Percentiles rank a stretch among this genome's conserved stretches.
Conservation (phyloP, 345 rosid genomes). For the Limnanthes douglasii region DNA sequence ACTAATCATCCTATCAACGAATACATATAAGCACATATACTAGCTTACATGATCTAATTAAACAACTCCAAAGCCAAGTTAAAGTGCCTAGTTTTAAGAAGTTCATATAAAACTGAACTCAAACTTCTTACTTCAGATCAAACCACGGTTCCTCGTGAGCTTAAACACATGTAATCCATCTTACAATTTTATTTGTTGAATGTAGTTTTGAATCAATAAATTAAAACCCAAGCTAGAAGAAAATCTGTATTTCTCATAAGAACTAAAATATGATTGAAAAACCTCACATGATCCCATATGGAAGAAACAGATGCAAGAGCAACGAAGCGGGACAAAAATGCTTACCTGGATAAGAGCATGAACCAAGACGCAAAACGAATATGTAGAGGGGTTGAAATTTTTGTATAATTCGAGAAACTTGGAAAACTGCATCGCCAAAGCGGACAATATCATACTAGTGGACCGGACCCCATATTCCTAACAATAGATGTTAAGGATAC, state of each 20-base stretch:
- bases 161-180: conserved; percentile 42
- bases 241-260: conserved; percentile 28
- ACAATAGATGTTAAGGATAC: no score
- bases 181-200: conserved; percentile 33
- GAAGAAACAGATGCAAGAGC: conserved; percentile 53
- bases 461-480: no score
- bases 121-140: conserved; percentile 65
- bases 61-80: conserved; percentile 37
- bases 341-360: conserved; percentile 40
- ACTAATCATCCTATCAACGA: conserved; percentile 33
- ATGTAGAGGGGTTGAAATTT: conserved; percentile 45
- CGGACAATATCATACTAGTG: no score
- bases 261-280: conserved; percentile 30
- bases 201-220: conserved; percentile 61
- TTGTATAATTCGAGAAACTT: conserved; percentile 78
- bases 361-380: conserved; percentile 66
- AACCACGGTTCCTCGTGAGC: conserved; percentile 36
- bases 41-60: conserved; percentile 30
- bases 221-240: conserved; percentile 58
- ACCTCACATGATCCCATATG: conserved; percentile 39
- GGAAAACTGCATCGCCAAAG: conserved; percentile 66
- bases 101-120: conserved; percentile 48
- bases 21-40: conserved; percentile 44
- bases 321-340: conserved; percentile 90
- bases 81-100: conserved; percentile 41